Percentiles rank a stretch among this genome's conserved stretches.
Evolutionary conservation across 805 yeast genomes (phyloP).

Genomic region (Helenozyma rhizophorensis): DNA sequence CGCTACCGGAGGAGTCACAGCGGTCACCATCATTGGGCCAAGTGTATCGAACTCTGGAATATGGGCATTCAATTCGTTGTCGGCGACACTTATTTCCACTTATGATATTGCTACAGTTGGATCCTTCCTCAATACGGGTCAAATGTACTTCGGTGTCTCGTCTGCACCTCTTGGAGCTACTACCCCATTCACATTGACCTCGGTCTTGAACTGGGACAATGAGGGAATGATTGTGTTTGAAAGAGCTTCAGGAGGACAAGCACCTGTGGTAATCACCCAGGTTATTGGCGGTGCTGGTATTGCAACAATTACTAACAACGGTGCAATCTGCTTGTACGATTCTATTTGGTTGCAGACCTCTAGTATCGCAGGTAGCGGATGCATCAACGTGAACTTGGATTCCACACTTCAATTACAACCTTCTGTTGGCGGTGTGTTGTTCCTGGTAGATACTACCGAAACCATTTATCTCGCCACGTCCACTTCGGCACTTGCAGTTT

Average conservation of each 20-base stretch:
- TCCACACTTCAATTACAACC: constrained; percentile 1
- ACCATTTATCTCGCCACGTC: constrained; percentile 2
- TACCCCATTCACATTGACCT: constrained; percentile 2
- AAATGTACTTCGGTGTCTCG: constrained; percentile 19
- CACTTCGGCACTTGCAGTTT: background rate
- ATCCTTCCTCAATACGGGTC: constrained; percentile 21
- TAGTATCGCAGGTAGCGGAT: constrained; percentile 2
- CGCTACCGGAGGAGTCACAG: constrained; percentile 11
- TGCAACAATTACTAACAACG: background rate
- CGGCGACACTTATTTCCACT: constrained; percentile 14
- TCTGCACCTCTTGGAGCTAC: constrained; percentile 10
- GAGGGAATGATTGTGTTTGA: constrained; percentile 7
- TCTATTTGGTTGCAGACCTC: constrained; percentile 1
- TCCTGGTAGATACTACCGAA: background rate
- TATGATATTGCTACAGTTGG: constrained; percentile 14
- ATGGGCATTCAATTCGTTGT: constrained; percentile 20
- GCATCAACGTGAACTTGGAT: constrained; percentile 1
- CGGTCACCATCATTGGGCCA: constrained; percentile 12
- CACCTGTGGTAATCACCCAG: background rate
- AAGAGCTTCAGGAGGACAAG: background rate
- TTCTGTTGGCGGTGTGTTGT: background rate
- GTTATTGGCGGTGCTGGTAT: background rate
- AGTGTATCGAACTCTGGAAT: constrained; percentile 15
- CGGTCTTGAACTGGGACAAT: constrained; percentile 4
- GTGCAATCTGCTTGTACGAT: constrained; percentile 5